Evolutionary conservation across 1,284 basidiomycete species (phyloP).

Genomic region (Rugiboletus extremiorientalis): DNA sequence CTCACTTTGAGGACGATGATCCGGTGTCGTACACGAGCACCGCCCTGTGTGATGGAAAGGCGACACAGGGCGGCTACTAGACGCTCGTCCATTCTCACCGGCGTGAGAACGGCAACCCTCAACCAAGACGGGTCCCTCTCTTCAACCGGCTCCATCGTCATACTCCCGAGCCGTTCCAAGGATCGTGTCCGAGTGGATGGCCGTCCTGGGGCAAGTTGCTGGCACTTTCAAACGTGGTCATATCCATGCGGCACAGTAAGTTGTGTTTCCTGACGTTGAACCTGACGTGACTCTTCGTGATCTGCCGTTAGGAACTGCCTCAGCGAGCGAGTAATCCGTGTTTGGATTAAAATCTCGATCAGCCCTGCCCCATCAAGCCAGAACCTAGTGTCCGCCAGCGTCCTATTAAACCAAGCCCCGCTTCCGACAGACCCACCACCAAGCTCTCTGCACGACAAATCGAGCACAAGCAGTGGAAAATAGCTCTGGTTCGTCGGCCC

Average conservation of each 20-base stretch:
- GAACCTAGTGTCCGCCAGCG: background rate
- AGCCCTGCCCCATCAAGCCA: background rate
- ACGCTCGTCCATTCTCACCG: too few relatives aligned
- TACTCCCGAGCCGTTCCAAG: too few relatives aligned
- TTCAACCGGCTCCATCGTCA: too few relatives aligned
- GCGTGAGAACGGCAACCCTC: too few relatives aligned
- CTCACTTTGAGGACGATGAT: constrained; percentile 12
- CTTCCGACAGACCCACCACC: background rate
- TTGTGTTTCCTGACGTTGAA: background rate
- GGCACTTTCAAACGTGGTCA: background rate
- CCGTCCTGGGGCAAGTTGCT: too few relatives aligned
- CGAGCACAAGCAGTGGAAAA: background rate
- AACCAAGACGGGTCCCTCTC: too few relatives aligned
- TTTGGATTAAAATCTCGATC: constrained; percentile 16
- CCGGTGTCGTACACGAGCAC: background rate
- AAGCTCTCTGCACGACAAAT: background rate
- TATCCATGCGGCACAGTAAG: background rate
- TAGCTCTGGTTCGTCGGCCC: constrained; percentile 10
- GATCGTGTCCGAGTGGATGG: background rate
- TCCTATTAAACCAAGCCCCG: background rate
- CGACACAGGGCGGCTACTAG: too few relatives aligned
- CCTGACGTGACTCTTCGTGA: background rate
- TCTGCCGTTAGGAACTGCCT: background rate
- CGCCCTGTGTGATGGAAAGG: background rate
- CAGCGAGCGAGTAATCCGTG: background rate